Percentiles rank a stretch among this genome's conserved stretches.
phyloP scores from a whole-genome alignment of 176 grass and related monocot species.

The Canna indica region DNA sequence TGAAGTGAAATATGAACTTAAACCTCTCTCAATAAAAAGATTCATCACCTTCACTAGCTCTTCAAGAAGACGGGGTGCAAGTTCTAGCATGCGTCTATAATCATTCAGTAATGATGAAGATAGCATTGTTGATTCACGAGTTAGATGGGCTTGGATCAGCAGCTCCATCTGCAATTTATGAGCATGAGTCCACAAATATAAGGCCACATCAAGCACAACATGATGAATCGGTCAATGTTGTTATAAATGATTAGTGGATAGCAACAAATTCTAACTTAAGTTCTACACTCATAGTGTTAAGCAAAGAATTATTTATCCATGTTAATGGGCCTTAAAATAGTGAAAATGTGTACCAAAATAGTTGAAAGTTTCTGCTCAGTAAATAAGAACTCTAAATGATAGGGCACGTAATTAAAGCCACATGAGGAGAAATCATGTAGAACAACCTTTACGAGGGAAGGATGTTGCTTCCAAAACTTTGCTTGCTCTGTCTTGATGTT shows the following conservation, averaged over 20 bases:
- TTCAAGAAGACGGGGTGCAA: constrained; percentile 93
- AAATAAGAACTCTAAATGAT: neutral
- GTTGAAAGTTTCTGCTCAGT: neutral
- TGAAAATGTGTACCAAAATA: neutral
- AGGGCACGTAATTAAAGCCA: neutral
- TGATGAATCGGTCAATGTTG: neutral
- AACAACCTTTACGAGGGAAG: constrained; percentile 78
- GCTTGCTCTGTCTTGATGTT: constrained; percentile 94
- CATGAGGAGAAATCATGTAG: neutral
- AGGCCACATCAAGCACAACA: constrained; percentile 3
- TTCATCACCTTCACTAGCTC: constrained; percentile 79
- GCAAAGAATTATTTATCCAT: neutral
- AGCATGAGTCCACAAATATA: constrained; percentile 15
- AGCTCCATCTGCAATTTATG: constrained; percentile 64
- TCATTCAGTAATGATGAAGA: constrained; percentile 64
- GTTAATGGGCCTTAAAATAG: neutral
- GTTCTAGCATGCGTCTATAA: constrained; percentile 93
- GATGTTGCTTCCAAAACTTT: constrained; percentile 99
- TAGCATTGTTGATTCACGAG: constrained; percentile 51
- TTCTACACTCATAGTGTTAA: neutral
- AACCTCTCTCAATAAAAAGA: neutral
- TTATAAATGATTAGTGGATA: neutral
- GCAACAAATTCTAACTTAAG: neutral
- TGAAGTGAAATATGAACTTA: neutral
- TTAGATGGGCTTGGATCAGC: constrained; percentile 91